Evolutionary conservation across 2,329 filamentous ascomycete species (phyloP).

Genomic region (Aspergillaceae sp.): DNA sequence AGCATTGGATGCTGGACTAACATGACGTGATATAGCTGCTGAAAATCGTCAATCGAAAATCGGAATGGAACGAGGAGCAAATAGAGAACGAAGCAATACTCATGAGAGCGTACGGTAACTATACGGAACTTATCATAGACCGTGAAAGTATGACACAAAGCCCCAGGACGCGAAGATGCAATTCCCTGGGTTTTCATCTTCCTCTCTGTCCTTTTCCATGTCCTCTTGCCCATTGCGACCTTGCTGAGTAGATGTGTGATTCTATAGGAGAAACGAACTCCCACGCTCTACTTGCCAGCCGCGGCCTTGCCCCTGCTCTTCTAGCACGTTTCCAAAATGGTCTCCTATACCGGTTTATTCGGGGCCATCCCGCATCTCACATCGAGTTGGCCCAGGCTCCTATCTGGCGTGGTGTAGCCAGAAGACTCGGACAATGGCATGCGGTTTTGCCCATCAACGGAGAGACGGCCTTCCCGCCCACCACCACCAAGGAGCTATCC

Average conservation of each 20-base stretch:
- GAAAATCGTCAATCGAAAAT: constrained; percentile 43
- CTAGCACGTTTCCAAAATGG: constrained; percentile 92
- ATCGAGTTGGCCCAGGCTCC: constrained; percentile 67
- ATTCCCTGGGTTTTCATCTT: neutral
- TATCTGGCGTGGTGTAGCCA: constrained; percentile 76
- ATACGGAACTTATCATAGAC: constrained; percentile 92
- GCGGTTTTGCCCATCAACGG: constrained; percentile 54
- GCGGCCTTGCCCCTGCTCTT: constrained; percentile 75
- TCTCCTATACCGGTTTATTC: constrained; percentile 86
- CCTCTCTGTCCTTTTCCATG: constrained; percentile 1
- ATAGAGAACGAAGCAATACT: constrained; percentile 79
- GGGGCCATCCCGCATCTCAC: constrained; percentile 69
- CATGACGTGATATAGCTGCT: constrained; percentile 35
- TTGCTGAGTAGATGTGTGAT: constrained; percentile 24
- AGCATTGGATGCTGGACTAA: constrained; percentile 10
- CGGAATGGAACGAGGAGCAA: constrained; percentile 64
- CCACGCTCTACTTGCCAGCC: constrained; percentile 77
- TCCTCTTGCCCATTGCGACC: constrained; percentile 24
- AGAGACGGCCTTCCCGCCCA: constrained; percentile 14
- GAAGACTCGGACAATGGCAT: constrained; percentile 86
- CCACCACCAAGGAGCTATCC: constrained; percentile 11
- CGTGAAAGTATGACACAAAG: constrained; percentile 62
- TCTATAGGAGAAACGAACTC: constrained; percentile 51
- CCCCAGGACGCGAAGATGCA: too few species aligned
- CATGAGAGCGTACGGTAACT: constrained; percentile 86